Base-by-base conservation (phyloP, 1,139 yeast genomes). In the Geotrichum reessii region DNA sequence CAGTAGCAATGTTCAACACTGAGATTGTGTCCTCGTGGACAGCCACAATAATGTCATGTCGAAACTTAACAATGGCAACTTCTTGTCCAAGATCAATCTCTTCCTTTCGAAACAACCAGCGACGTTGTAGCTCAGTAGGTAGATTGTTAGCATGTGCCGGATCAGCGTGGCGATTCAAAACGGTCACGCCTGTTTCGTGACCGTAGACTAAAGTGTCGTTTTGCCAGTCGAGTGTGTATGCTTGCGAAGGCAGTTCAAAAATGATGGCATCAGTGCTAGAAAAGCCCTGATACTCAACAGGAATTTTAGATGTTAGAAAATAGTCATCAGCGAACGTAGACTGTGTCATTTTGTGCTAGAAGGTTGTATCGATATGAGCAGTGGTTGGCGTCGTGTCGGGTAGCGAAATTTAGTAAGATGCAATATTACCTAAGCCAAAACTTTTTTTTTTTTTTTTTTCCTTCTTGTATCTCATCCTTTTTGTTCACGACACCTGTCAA, bases 21-120 rank as follows among this genome's bases (percentile, higher is more conserved):
- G 69, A 57, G 19, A 69, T 62, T 7, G 55, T 52, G 53, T 66
- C 66, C 2, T 69, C 65, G 54, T 68, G 71, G 3, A 63, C 67
- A 2, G 67, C 69, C n/a, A 66, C 69, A 9, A 67, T 31, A 21
- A 53, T 57, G 7, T 59, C 61, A 3, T 62, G 64, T 21, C 58
- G 57, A 22, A 62, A 53, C n/a, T 64, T 52, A 8, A 68, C 64
- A 6, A 59, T 50, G 12, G 61, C 62, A 1, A 63, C 68, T 8
- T 65, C 63, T 42, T 54, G 55, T 8, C 70, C 70, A 14, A 66
- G 57, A 53, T 67, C 64, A 37, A 61, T 52, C 37, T 58, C 59
- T 2, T 55, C 24, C 55, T 60, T 62, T 27, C 50, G 52, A 46
- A 59, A 61, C 11, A 53, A 60, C 65, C 66, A 63, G 37, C 55